Conservation (phyloP, 306 rosid genomes). For the Cercis canadensis region DNA sequence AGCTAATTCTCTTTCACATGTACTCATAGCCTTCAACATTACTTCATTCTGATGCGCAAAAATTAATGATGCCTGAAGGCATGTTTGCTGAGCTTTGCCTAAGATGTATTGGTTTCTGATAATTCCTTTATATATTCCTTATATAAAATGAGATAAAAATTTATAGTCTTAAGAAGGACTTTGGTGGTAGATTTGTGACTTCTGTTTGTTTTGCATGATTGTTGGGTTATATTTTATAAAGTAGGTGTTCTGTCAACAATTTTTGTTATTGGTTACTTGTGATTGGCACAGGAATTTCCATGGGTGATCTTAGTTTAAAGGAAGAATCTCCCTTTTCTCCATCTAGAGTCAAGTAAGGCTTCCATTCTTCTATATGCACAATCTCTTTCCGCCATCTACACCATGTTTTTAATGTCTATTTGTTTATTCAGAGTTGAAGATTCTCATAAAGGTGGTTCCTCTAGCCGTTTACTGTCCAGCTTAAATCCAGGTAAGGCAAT, state of each 20-base stretch:
- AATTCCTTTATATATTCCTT: slow-evolving; percentile 31
- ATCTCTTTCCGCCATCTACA: slow-evolving; percentile 26
- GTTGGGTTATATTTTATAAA: not conserved
- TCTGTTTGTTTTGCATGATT: slow-evolving; percentile 29
- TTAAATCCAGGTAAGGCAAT: slow-evolving; percentile 65
- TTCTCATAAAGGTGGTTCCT: slow-evolving; percentile 69
- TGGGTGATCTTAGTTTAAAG: slow-evolving; percentile 75
- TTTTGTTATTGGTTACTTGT: slow-evolving; percentile 31
- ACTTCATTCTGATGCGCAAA: not conserved
- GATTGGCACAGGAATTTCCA: slow-evolving; percentile 63
- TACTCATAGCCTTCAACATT: slow-evolving; percentile 9
- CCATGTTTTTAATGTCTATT: slow-evolving; percentile 38
- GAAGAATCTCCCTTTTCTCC: slow-evolving; percentile 87
- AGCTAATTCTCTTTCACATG: too few species aligned
- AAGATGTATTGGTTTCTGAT: slow-evolving; percentile 18
- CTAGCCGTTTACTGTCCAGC: slow-evolving; percentile 68
- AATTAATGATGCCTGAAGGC: slow-evolving; percentile 2
- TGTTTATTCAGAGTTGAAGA: slow-evolving; percentile 75
- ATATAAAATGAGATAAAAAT: not conserved
- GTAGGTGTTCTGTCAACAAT: slow-evolving; percentile 10
- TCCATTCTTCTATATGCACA: slow-evolving; percentile 29
- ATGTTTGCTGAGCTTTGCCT: slow-evolving; percentile 10
- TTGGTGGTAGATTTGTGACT: slow-evolving; percentile 26
- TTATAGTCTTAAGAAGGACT: slow-evolving; percentile 26
- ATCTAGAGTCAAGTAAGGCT: slow-evolving; percentile 78